phyloP scores from a whole-genome alignment of 2,329 filamentous ascomycete species.

The Bertia moriformis region DNA sequence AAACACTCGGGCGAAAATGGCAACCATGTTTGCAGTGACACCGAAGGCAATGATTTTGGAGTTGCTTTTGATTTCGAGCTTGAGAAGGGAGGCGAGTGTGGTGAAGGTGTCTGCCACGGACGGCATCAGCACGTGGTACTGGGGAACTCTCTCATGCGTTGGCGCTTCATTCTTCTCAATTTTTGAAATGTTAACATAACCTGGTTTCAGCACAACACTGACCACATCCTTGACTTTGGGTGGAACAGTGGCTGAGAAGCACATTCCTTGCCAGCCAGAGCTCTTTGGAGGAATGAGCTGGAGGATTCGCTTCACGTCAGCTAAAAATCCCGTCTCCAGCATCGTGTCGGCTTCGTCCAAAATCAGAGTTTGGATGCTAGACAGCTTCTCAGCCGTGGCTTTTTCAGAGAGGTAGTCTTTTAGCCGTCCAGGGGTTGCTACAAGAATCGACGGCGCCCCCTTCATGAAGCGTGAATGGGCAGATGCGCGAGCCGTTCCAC shows the following conservation, averaged over 20 bases:
- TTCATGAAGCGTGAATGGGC: not conserved
- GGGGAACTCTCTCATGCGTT: constrained; percentile 29
- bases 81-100: constrained; percentile 25
- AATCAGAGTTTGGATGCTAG: constrained; percentile 25
- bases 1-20: constrained; percentile 16
- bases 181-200: constrained; percentile 23
- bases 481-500: constrained; percentile 15
- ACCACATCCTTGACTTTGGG: constrained; percentile 26
- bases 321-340: constrained; percentile 34
- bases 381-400: constrained; percentile 22
- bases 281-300: constrained; percentile 31
- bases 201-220: constrained; percentile 22
- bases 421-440: constrained; percentile 29
- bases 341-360: constrained; percentile 26
- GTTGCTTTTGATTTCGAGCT: constrained; percentile 17
- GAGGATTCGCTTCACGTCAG: constrained; percentile 34
- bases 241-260: constrained; percentile 27
- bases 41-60: constrained; percentile 10
- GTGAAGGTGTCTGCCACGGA: constrained; percentile 25
- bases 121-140: constrained; percentile 27
- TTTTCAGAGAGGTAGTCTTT: constrained; percentile 28
- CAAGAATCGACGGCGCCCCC: constrained; percentile 21
- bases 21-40: constrained; percentile 14
- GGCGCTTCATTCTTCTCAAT: constrained; percentile 25
- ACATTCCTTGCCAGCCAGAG: constrained; percentile 24